A percentile compares a stretch with the other conserved stretches of the same genome.
These are phyloP conservation scores for Neurospora sp. DNA, from an alignment of 495 filamentous ascomycete species.

Conservation along the genomic window DNA sequence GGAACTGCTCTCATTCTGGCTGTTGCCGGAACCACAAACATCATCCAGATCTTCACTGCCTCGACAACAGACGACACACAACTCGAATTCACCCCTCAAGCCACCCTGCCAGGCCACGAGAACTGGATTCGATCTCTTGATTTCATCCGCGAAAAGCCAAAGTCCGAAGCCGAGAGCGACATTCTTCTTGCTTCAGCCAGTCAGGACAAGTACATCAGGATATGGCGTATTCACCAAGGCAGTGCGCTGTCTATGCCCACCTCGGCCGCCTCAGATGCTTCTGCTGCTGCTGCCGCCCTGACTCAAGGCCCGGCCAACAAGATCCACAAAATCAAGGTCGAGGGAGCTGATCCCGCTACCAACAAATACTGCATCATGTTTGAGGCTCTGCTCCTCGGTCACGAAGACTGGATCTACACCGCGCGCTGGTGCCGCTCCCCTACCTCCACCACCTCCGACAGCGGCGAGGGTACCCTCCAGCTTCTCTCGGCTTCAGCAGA, in stretches of 20 bases:
- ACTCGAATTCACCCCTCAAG: constrained; percentile 56
- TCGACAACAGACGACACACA: constrained; percentile 17
- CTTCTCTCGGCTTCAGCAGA: constrained; percentile 90
- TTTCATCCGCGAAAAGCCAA: constrained; percentile 56
- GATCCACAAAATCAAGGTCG: constrained; percentile 54
- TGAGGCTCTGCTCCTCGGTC: constrained; percentile 87
- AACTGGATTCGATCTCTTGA: constrained; percentile 84
- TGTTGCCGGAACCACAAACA: constrained; percentile 69
- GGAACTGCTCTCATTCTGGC: constrained; percentile 55
- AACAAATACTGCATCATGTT: constrained; percentile 72
- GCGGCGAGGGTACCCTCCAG: constrained; percentile 39
- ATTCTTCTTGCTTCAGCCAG: constrained; percentile 84
- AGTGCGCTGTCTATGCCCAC: constrained; percentile 44
- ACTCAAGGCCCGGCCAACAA: constrained; percentile 60
- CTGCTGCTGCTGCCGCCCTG: constrained; percentile 31
- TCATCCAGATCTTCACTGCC: constrained; percentile 65
- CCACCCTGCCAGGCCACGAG: constrained; percentile 81
- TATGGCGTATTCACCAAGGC: constrained; percentile 78
- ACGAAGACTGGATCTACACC: constrained; percentile 97
- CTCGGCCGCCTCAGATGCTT: constrained; percentile 32
- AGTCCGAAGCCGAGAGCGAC: constrained; percentile 42
- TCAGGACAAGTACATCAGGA: constrained; percentile 92
- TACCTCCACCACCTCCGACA: constrained; percentile 13
- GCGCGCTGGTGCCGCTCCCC: constrained; percentile 56
- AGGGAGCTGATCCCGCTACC: constrained; percentile 14